phyloP scores from a whole-genome alignment of 108 stramenopile species.

The Schizochytrium sp. region DNA sequence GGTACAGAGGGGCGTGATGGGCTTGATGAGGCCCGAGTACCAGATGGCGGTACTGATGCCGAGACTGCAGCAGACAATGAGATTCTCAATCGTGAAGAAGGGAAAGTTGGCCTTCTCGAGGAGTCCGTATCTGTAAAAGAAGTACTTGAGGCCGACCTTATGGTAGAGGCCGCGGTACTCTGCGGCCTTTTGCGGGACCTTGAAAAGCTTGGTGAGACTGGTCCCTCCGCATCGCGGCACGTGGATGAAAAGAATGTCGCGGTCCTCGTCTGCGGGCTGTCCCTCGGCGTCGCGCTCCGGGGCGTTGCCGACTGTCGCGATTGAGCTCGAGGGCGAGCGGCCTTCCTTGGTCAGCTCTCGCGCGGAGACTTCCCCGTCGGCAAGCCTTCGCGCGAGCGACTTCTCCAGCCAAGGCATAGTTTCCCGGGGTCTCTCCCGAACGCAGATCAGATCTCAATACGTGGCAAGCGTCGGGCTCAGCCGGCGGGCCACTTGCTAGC shows the following conservation, averaged over 20 bases:
- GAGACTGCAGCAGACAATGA: background rate
- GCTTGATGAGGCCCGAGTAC: background rate
- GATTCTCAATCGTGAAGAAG: constrained; percentile 32
- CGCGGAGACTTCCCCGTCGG: background rate
- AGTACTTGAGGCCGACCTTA: constrained; percentile 43
- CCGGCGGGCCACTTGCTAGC: too few relatives aligned
- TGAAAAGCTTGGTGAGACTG: constrained; percentile 48
- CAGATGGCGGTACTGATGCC: background rate
- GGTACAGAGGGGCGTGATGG: constrained; percentile 17
- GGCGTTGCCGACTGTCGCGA: background rate
- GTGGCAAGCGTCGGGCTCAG: too few relatives aligned
- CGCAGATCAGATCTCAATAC: too few relatives aligned
- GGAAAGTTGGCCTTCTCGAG: constrained; percentile 56
- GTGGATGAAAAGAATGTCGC: constrained; percentile 51
- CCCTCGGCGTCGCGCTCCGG: background rate
- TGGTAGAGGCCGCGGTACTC: constrained; percentile 9
- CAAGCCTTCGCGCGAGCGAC: background rate
- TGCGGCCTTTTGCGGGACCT: constrained; percentile 42
- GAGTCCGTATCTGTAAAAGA: constrained; percentile 47
- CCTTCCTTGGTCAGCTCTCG: background rate
- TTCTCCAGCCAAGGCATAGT: background rate
- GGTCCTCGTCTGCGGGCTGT: background rate
- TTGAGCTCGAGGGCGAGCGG: background rate
- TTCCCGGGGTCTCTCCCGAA: background rate
- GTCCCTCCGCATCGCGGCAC: constrained; percentile 60